These are phyloP conservation scores for Astrothelium subdiscretum DNA, from an alignment of 495 filamentous ascomycete genomes.

Conservation along the genomic window DNA sequence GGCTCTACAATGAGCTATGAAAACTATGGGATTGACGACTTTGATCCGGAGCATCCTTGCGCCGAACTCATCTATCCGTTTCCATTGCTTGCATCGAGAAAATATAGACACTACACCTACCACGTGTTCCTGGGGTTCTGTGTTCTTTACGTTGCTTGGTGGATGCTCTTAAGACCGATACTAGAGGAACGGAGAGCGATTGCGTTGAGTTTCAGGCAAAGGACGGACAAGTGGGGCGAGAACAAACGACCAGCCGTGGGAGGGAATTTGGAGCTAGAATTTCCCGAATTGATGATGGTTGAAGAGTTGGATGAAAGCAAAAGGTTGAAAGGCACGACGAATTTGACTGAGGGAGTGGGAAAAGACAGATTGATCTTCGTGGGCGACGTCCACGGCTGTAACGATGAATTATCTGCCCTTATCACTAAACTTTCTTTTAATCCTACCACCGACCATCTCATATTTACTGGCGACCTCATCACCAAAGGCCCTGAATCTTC, in stretches of 20 bases:
- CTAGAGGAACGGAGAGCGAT: not conserved
- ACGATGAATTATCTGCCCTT: conserved; percentile 49
- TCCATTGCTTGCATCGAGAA: not conserved
- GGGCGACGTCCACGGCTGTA: conserved; percentile 87
- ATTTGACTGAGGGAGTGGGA: conserved; percentile 5
- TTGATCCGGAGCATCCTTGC: not conserved
- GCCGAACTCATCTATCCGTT: not conserved
- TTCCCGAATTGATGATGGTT: conserved; percentile 39
- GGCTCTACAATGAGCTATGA: not conserved
- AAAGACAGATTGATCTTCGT: conserved; percentile 54
- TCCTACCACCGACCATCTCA: conserved; percentile 54
- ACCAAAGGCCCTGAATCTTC: conserved; percentile 77
- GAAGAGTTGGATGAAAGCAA: conserved; percentile 31
- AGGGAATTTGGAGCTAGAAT: conserved; percentile 35
- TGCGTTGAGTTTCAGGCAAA: not conserved
- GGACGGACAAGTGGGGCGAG: not conserved
- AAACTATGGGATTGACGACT: not conserved
- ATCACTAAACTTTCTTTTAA: conserved; percentile 58
- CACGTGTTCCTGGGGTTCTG: not conserved
- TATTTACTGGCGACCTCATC: conserved; percentile 76
- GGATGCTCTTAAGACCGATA: not conserved
- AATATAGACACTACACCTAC: not conserved
- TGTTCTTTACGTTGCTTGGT: not conserved
- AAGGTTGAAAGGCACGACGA: conserved; percentile 20
- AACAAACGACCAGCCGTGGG: not conserved